These are phyloP conservation scores for Syzygium malaccense DNA, from an alignment of 441 rosid genomes.

Conservation along the genomic window DNA sequence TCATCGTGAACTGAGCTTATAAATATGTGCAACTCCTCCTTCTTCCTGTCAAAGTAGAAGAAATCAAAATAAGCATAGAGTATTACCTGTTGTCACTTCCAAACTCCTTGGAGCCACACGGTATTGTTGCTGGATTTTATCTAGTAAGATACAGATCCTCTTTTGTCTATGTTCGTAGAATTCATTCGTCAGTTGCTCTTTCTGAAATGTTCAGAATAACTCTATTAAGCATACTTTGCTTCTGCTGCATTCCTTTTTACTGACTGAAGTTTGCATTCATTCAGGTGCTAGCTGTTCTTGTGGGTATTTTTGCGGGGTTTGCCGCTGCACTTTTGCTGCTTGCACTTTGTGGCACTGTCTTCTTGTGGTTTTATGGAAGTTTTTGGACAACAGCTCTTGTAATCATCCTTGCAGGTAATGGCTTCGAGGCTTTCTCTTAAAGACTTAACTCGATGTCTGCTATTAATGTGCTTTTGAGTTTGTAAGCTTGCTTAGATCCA, in stretches of 20 bases:
- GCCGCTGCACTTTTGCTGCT: conserved; percentile 52
- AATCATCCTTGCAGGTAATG: conserved; percentile 61
- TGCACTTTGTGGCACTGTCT: conserved; percentile 52
- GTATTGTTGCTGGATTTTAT: neutral
- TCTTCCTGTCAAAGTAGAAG: neutral
- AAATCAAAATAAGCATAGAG: neutral
- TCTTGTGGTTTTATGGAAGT: conserved; percentile 91
- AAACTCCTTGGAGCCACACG: neutral
- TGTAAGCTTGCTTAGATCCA: conserved; percentile 4
- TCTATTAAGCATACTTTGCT: neutral
- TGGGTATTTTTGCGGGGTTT: conserved; percentile 60
- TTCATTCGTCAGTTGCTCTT: neutral
- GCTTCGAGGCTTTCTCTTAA: neutral
- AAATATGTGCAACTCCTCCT: neutral
- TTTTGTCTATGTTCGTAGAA: neutral
- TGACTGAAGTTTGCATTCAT: conserved; percentile 12
- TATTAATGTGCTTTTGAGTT: neutral
- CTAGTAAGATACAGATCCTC: neutral
- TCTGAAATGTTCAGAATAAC: neutral
- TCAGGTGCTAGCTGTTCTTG: conserved; percentile 56
- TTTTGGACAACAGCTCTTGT: conserved; percentile 76
- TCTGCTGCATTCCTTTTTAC: neutral
- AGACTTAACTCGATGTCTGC: neutral
- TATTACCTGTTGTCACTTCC: neutral
- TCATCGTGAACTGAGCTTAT: neutral